These are phyloP conservation scores for Halenospora varia DNA, from an alignment of 495 filamentous ascomycete species.

Conservation along the genomic window DNA sequence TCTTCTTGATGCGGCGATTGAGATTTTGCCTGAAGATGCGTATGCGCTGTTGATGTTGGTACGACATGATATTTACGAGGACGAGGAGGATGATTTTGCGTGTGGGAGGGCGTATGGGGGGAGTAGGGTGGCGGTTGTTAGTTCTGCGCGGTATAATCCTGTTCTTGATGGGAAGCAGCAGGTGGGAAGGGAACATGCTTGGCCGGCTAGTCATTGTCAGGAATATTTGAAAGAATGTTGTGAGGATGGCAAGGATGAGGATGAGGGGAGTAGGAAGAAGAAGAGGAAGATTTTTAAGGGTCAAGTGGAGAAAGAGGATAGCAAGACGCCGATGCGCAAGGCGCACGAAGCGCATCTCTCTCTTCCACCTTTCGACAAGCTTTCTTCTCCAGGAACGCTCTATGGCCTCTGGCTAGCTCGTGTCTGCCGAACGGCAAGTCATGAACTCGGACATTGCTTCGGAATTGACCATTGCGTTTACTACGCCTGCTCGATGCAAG, in stretches of 20 bases:
- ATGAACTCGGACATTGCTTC: slow-evolving; percentile 67
- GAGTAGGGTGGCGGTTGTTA: slow-evolving; percentile 56
- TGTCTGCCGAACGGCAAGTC: slow-evolving; percentile 51
- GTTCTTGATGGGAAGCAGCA: slow-evolving; percentile 37
- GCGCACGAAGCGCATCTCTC: slow-evolving; percentile 14
- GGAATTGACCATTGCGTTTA: slow-evolving; percentile 63
- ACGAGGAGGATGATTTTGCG: slow-evolving; percentile 62
- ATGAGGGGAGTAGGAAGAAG: slow-evolving; percentile 5
- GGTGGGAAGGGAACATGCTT: slow-evolving; percentile 51
- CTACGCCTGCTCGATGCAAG: slow-evolving; percentile 68
- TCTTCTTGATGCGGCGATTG: slow-evolving; percentile 55
- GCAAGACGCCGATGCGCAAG: slow-evolving; percentile 11
- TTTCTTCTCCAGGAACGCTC: slow-evolving; percentile 5
- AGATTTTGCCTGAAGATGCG: slow-evolving; percentile 53
- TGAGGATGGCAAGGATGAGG: not conserved
- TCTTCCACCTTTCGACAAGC: slow-evolving; percentile 12
- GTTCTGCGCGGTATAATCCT: slow-evolving; percentile 56
- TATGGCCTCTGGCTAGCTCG: slow-evolving; percentile 52
- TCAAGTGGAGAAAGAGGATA: not conserved
- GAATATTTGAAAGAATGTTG: slow-evolving; percentile 39
- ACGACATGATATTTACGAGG: slow-evolving; percentile 62
- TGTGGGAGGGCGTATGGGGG: slow-evolving; percentile 66
- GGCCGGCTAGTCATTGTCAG: slow-evolving; percentile 60
- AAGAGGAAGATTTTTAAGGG: not conserved
- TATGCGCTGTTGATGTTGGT: slow-evolving; percentile 55